Conservation (phyloP, 305 asterid species). For the Rubia peregrina region DNA sequence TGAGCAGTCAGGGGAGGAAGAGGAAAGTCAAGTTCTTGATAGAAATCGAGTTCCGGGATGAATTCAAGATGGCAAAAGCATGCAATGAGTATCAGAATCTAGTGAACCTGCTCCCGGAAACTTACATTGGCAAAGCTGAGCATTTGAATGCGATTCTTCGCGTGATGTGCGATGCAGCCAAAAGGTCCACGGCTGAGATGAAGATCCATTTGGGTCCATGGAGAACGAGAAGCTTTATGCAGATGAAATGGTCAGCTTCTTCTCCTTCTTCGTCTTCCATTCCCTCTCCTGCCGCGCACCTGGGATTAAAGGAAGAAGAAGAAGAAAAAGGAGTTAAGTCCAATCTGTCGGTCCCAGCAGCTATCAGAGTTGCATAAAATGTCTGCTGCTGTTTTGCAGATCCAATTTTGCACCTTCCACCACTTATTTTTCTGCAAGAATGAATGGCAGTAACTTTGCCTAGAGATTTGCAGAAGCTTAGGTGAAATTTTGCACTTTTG, state of each 20-base stretch:
- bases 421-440: not conserved
- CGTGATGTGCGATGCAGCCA: slow-evolving; percentile 44
- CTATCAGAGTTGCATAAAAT: slow-evolving; percentile 3
- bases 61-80: slow-evolving; percentile 48
- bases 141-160: slow-evolving; percentile 40
- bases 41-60: slow-evolving; percentile 42
- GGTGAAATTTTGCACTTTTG: slow-evolving; percentile 3
- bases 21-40: slow-evolving; percentile 33
- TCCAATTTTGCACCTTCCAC: slow-evolving; percentile 2
- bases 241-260: slow-evolving; percentile 42
- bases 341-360: not conserved
- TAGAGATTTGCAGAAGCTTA: not conserved
- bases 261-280: slow-evolving; percentile 15
- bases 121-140: slow-evolving; percentile 38
- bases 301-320: slow-evolving; percentile 1
- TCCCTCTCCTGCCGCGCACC: not conserved
- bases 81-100: slow-evolving; percentile 31
- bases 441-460: not conserved
- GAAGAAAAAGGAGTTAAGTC: not conserved
- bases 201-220: slow-evolving; percentile 50
- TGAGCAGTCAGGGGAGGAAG: slow-evolving; percentile 35
- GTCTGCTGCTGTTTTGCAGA: not conserved
- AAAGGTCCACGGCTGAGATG: slow-evolving; percentile 37
- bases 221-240: slow-evolving; percentile 47
- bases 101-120: slow-evolving; percentile 34